Percentiles rank a stretch among this genome's conserved stretches.
Conservation (phyloP, 129 eudicot species). For the Sambucus nigra region DNA sequence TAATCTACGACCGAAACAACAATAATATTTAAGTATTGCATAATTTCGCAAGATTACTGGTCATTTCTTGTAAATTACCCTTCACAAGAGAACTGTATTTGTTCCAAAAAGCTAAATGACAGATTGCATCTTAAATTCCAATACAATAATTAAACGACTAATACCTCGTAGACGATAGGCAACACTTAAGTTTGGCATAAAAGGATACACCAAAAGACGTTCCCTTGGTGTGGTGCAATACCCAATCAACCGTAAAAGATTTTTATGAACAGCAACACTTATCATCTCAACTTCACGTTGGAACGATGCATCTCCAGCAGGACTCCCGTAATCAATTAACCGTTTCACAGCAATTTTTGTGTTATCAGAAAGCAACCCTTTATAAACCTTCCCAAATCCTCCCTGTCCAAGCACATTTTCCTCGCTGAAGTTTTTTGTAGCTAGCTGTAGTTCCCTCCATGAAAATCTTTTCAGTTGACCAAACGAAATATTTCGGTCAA, state of each 20-base stretch:
- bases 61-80: no score
- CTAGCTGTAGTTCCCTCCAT: conserved; percentile 95
- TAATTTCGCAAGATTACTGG: no score
- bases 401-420: conserved; percentile 97
- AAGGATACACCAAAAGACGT: conserved; percentile 90
- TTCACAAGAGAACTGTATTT: no score
- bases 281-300: conserved; percentile 99
- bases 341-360: conserved; percentile 92
- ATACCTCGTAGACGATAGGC: conserved; percentile 93
- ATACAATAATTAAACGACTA: background rate
- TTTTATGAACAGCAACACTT: conserved; percentile 93
- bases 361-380: conserved; percentile 73
- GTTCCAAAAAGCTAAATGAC: no score
- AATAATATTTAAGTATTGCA: no score
- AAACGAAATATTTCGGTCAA: conserved; percentile 84
- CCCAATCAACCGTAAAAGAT: conserved; percentile 82
- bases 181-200: conserved; percentile 93
- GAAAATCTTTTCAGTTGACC: conserved; percentile 91
- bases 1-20: no score
- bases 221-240: conserved; percentile 97
- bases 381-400: conserved; percentile 96
- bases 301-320: conserved; percentile 91
- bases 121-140: background rate
- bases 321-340: conserved; percentile 76
- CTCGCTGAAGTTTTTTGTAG: conserved; percentile 86